Evolutionary conservation across 129 eudicot species (phyloP).

Genomic region (Apium graveolens): DNA sequence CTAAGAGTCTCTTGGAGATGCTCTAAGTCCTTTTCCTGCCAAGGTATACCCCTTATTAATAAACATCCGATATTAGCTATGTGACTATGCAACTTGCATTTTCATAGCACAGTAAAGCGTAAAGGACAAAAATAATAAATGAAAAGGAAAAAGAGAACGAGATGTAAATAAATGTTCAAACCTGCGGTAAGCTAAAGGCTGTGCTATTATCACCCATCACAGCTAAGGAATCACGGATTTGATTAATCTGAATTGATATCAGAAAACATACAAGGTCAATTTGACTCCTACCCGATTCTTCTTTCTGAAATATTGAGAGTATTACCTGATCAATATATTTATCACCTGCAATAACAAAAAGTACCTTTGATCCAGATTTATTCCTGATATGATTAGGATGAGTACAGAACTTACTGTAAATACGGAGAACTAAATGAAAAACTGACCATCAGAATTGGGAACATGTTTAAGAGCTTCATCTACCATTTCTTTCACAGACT

Average conservation of each 20-base stretch:
- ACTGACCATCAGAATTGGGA: conserved; percentile 77
- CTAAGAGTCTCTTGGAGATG: too few species aligned
- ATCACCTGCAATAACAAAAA: conserved; percentile 56
- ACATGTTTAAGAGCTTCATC: conserved; percentile 83
- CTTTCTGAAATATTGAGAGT: background rate
- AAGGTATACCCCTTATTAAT: background rate
- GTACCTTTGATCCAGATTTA: conserved; percentile 2
- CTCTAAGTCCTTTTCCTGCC: background rate
- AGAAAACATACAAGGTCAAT: conserved; percentile 3
- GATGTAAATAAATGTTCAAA: conserved; percentile 10
- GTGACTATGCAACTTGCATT: background rate
- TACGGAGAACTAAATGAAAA: conserved; percentile 2
- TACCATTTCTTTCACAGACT: conserved; percentile 92
- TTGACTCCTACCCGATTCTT: background rate
- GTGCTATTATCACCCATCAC: conserved; percentile 97
- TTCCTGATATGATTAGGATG: background rate
- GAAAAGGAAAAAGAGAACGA: background rate
- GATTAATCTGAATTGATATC: conserved; percentile 56
- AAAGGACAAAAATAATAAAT: background rate
- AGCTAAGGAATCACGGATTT: conserved; percentile 91
- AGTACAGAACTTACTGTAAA: background rate
- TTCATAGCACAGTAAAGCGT: background rate
- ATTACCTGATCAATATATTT: conserved; percentile 82
- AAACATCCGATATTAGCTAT: background rate
- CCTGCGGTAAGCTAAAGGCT: conserved; percentile 98